Conservation (phyloP, 306 rosid genomes). For the Gillenia trifoliata region DNA sequence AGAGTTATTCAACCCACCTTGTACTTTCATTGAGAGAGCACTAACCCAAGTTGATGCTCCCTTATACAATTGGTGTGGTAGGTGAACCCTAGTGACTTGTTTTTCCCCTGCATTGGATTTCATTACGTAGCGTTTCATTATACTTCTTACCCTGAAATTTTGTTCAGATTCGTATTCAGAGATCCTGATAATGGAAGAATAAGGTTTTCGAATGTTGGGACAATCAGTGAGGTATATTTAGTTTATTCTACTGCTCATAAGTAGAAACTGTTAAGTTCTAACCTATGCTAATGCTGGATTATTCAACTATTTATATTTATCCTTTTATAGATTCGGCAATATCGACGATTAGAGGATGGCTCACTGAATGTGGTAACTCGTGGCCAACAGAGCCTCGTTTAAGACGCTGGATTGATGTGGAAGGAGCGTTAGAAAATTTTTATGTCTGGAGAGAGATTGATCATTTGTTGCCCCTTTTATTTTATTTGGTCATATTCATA, state of each 20-base stretch:
- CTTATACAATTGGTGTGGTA: conserved; percentile 84
- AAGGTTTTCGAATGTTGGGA: conserved; percentile 59
- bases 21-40: conserved; percentile 70
- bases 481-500: conserved; percentile 10
- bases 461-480: neutral
- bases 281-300: conserved; percentile 7
- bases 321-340: conserved; percentile 72
- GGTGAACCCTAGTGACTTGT: conserved; percentile 37
- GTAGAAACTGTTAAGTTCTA: neutral
- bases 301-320: conserved; percentile 8
- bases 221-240: conserved; percentile 77
- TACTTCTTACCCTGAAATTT: conserved; percentile 14
- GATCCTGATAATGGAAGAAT: conserved; percentile 37
- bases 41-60: conserved; percentile 59
- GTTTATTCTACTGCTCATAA: conserved; percentile 6
- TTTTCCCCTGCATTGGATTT: conserved; percentile 12
- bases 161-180: conserved; percentile 55
- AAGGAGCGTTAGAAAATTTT: conserved; percentile 62
- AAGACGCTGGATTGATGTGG: conserved; percentile 70
- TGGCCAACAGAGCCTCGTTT: conserved; percentile 82
- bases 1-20: conserved; percentile 61
- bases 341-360: conserved; percentile 70
- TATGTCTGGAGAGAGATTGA: conserved; percentile 20
- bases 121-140: neutral
- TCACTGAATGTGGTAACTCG: conserved; percentile 82